A percentile compares a stretch with the other conserved stretches of the same genome.
Conservation (phyloP, 2,329 filamentous ascomycete genomes). For the Fusarium mundagurra region DNA sequence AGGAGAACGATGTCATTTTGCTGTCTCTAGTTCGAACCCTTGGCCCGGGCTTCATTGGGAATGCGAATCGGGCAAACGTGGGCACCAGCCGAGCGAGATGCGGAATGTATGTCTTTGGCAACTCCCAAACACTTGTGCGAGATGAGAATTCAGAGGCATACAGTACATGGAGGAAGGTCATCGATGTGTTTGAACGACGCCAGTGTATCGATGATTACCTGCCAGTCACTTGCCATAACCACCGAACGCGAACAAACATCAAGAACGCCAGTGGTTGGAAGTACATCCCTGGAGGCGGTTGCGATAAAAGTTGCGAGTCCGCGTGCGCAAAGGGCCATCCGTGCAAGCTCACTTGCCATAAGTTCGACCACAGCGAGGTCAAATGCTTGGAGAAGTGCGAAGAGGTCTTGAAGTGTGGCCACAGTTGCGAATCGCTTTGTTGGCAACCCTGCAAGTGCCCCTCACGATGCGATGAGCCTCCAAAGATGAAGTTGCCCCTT, state of each 20-base stretch:
- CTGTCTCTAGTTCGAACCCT: constrained; percentile 84
- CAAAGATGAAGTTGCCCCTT: background rate
- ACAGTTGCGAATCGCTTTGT: constrained; percentile 28
- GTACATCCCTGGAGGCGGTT: constrained; percentile 35
- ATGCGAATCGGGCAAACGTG: constrained; percentile 67
- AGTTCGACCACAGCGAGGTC: constrained; percentile 20
- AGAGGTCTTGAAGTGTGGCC: constrained; percentile 31
- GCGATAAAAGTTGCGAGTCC: constrained; percentile 16
- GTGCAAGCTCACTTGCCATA: constrained; percentile 35
- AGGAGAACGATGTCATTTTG: constrained; percentile 86
- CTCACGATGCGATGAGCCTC: constrained; percentile 13
- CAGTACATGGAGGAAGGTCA: constrained; percentile 54
- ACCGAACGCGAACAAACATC: constrained; percentile 63
- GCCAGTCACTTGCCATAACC: constrained; percentile 71
- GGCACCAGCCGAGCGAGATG: constrained; percentile 75
- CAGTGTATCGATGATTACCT: constrained; percentile 51
- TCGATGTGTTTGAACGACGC: constrained; percentile 53
- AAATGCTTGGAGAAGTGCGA: constrained; percentile 45
- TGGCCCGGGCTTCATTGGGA: constrained; percentile 77
- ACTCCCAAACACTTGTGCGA: constrained; percentile 63
- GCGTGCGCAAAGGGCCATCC: constrained; percentile 36
- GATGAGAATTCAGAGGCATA: constrained; percentile 52
- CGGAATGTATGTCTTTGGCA: constrained; percentile 88
- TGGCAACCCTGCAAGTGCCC: constrained; percentile 29
- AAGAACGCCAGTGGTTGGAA: constrained; percentile 63